Evolutionary conservation across 306 rosid genomes (phyloP).

Genomic region (Medicago ruthenica): DNA sequence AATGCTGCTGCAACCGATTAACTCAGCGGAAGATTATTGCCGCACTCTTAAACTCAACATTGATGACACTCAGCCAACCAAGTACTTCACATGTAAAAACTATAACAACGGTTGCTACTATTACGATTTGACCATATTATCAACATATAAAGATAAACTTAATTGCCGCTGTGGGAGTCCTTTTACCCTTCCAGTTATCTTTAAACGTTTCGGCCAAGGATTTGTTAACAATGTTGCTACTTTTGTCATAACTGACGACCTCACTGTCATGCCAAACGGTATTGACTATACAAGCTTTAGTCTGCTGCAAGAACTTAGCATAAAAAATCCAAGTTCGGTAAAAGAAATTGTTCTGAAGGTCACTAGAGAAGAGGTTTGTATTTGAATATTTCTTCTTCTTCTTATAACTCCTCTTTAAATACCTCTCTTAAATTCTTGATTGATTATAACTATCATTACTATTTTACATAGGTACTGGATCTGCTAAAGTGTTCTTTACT

Average conservation of each 20-base stretch:
- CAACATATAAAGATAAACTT: not conserved
- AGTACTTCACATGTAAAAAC: not conserved
- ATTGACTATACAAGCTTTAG: not conserved
- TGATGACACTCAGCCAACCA: not conserved
- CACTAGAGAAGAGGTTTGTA: not conserved
- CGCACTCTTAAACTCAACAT: not conserved
- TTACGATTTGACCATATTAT: not conserved
- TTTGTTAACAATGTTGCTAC: not conserved
- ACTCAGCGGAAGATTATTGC: not conserved
- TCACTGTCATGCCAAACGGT: not conserved
- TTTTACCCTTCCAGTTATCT: not conserved
- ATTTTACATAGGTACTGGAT: not conserved
- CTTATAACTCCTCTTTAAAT: not conserved
- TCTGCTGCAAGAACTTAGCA: not conserved
- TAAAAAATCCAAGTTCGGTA: not conserved
- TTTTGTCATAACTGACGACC: slow-evolving; percentile 20
- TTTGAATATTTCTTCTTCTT: too few relatives aligned
- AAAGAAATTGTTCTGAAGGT: not conserved
- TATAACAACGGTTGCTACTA: rapidly evolving
- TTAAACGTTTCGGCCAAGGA: not conserved
- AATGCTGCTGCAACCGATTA: not conserved
- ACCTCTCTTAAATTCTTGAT: too few relatives aligned
- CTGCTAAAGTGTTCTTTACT: slow-evolving; percentile 4
- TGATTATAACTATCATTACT: too few relatives aligned
- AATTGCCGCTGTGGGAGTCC: not conserved